These are phyloP conservation scores for Gossypioides kirkii DNA, from an alignment of 345 rosid species.

Conservation along the genomic window DNA sequence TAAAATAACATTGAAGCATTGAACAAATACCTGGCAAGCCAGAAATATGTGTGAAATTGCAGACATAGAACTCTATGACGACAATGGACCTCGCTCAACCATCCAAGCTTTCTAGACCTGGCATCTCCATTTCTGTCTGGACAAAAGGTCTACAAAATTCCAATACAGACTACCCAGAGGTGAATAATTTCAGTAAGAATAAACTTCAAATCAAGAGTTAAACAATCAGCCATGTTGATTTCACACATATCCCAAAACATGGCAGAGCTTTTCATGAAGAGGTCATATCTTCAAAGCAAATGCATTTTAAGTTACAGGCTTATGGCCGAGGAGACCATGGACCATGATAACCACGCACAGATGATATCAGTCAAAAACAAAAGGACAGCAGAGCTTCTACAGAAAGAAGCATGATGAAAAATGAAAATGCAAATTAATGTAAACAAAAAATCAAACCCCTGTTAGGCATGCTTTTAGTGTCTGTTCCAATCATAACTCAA, in stretches of 20 bases:
- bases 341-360: conserved; percentile 1
- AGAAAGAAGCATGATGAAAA: neutral
- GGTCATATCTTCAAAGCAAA: neutral
- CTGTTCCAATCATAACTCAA: neutral
- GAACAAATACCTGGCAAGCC: neutral
- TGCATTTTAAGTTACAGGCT: conserved; percentile 1
- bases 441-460: neutral
- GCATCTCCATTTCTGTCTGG: neutral
- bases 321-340: neutral
- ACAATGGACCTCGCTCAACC: neutral
- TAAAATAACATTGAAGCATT: neutral
- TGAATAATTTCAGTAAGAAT: neutral
- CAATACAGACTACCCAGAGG: neutral
- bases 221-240: neutral
- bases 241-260: neutral
- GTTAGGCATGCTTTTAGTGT: neutral
- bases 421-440: neutral
- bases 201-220: neutral
- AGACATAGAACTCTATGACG: neutral
- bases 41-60: neutral
- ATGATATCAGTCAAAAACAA: neutral
- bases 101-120: neutral
- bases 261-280: neutral
- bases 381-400: neutral
- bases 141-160: neutral